These are phyloP conservation scores for Trichoderma reesei DNA, from an alignment of 495 filamentous ascomycete genomes.

Conservation along the genomic window DNA sequence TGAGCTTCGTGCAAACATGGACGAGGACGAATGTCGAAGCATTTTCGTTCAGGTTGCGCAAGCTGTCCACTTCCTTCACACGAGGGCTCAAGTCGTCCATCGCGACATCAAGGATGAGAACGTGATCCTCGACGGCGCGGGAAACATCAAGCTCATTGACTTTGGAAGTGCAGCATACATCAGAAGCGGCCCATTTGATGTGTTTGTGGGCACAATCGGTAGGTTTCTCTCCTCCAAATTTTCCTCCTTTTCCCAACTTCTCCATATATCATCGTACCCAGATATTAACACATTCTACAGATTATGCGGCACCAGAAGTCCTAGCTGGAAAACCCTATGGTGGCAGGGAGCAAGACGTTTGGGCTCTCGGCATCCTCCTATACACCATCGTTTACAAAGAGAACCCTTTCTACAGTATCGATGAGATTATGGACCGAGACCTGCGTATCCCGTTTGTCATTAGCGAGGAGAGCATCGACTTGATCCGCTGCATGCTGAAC, in stretches of 20 bases:
- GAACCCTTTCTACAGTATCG: slow-evolving; percentile 98
- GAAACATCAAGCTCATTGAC: slow-evolving; percentile 93
- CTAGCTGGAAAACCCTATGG: slow-evolving; percentile 88
- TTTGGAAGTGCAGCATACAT: slow-evolving; percentile 98
- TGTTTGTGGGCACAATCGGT: slow-evolving; percentile 99
- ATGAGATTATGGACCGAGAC: slow-evolving; percentile 97
- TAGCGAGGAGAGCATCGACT: slow-evolving; percentile 81
- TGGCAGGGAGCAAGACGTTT: slow-evolving; percentile 95
- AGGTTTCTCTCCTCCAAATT: slow-evolving; percentile 22
- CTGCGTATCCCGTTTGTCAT: slow-evolving; percentile 83
- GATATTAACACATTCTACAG: slow-evolving; percentile 34
- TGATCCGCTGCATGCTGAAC: slow-evolving; percentile 85
- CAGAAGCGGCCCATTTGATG: slow-evolving; percentile 96
- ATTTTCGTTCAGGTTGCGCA: slow-evolving; percentile 90
- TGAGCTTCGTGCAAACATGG: slow-evolving; percentile 92
- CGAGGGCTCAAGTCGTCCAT: slow-evolving; percentile 85
- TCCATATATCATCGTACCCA: not conserved
- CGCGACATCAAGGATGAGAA: slow-evolving; percentile 99
- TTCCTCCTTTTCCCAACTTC: not conserved
- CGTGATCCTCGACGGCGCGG: slow-evolving; percentile 89
- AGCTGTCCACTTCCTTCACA: slow-evolving; percentile 86
- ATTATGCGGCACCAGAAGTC: slow-evolving; percentile 96
- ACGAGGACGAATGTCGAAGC: slow-evolving; percentile 82
- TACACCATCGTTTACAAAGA: slow-evolving; percentile 99
- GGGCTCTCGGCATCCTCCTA: slow-evolving; percentile 94